Evolutionary conservation across 208 protist species (phyloP), one percentile per base, ranked within the genome.

Genomic region (Leishmania lainsoni): DNA sequence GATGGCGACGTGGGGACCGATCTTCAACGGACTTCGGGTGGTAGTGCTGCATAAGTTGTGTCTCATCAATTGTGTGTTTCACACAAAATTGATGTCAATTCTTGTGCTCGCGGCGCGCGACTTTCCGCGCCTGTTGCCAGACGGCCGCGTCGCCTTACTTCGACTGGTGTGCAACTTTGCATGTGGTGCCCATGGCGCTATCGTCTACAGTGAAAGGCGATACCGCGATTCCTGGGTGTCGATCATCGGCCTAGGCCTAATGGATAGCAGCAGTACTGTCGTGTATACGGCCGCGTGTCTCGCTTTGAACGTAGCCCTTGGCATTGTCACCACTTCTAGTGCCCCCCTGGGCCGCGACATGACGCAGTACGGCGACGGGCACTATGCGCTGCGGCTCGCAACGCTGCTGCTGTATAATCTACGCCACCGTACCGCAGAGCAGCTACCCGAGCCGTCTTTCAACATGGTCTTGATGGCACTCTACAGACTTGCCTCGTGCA

Each of bases 221-320:
- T 90, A 89, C 74, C 69, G 80, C 42, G 51, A 73, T 32, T 69
- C 85, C 20, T 97, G 92, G 88, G 91, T 96, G 26, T 90, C 89
- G 26, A 70, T 82, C 5, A 88, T 94, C 39, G 95, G 93, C 1
- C 75, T 91, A 12, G 92, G 88, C 2, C 71, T 98, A 10, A 83
- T 92, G 75, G 93, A 96, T 66, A 66, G 78, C 58, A 80, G 80
- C 69, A 80, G 65, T 48, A 83, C 87, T 10, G 89, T 96, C 68
- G 86, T 92, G 9, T 96, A 96, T 81, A 91, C 93, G 0, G 93
- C 90, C 0, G 89, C 94, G 22, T 94, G 92, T 52, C 84, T 98
- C 1, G 87, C 93, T 2, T 56, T 91, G 6, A 96, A 96, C 81
- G 35, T 98, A 35, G 79, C 89, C 17, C 76, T 90, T 56, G 80